phyloP scores from a whole-genome alignment of 306 rosid species.

The Quercus mongolica region DNA sequence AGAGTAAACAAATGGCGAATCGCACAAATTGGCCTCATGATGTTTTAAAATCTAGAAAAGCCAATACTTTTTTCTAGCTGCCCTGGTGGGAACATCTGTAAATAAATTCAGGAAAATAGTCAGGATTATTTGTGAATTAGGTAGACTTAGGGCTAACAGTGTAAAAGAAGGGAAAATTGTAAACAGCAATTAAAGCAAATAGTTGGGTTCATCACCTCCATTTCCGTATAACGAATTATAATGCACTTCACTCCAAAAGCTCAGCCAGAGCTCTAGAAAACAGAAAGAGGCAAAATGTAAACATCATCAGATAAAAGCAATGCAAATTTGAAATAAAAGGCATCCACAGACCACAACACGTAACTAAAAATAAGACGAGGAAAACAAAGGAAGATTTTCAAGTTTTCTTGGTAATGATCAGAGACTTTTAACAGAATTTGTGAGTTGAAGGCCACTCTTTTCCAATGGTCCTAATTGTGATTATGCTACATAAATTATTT shows the following conservation, averaged over 20 bases:
- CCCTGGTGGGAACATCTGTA: conserved; percentile 83
- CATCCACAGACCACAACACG: neutral
- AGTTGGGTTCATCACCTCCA: conserved; percentile 54
- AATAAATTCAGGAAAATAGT: conserved; percentile 7
- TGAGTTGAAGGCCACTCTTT: no score
- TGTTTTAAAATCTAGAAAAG: conserved; percentile 55
- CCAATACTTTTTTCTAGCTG: conserved; percentile 74
- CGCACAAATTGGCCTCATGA: conserved; percentile 1
- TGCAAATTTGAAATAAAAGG: neutral
- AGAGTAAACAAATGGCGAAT: neutral
- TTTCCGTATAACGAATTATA: conserved; percentile 74
- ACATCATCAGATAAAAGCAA: neutral
- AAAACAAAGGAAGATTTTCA: neutral
- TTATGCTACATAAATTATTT: no score
- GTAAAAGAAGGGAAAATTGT: neutral
- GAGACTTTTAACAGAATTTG: no score
- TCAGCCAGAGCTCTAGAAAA: conserved; percentile 79
- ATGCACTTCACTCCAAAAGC: conserved; percentile 99
- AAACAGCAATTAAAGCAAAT: neutral
- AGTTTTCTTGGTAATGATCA: no score
- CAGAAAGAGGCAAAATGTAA: neutral
- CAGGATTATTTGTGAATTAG: conserved; percentile 5
- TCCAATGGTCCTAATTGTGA: no score
- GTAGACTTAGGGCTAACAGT: neutral
- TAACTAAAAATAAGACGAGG: neutral